Evolutionary conservation across 192 early-diverging fungal genomes (phyloP).

Genomic region (Coemansia sp.): DNA sequence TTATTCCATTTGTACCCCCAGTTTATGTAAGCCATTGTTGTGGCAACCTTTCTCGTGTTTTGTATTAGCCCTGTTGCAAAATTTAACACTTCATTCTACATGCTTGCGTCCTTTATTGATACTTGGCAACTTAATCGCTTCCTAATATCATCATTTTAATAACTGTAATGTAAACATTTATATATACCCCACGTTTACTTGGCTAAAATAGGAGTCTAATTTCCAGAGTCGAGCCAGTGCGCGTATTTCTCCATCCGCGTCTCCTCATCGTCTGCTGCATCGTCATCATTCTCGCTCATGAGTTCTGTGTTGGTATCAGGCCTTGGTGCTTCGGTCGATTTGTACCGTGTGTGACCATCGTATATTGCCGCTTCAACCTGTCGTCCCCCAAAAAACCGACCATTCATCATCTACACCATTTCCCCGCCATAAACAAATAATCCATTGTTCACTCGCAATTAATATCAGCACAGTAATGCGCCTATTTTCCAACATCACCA

Average conservation of each 20-base stretch:
- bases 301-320: not conserved
- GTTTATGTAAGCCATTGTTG: not conserved
- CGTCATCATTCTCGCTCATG: constrained; percentile 2
- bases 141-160: not conserved
- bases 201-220: not conserved
- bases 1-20: not conserved
- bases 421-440: not conserved
- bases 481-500: not conserved
- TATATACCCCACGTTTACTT: not conserved
- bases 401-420: constrained; percentile 74
- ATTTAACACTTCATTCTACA: not conserved
- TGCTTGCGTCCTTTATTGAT: not conserved
- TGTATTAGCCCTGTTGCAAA: not conserved
- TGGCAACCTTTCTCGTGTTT: not conserved
- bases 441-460: constrained; percentile 1
- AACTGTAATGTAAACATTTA: not conserved
- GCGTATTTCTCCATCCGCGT: constrained; percentile 83
- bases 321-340: constrained; percentile 18
- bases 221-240: constrained; percentile 77
- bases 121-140: not conserved
- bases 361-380: constrained; percentile 74
- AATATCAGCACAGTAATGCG: not conserved
- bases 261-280: constrained; percentile 64
- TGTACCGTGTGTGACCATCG: constrained; percentile 82
- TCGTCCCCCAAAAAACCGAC: constrained; percentile 85